Evolutionary conservation across 495 filamentous ascomycete genomes (phyloP), one percentile per base, ranked within the genome.

Genomic region (Talaromyces liani): DNA sequence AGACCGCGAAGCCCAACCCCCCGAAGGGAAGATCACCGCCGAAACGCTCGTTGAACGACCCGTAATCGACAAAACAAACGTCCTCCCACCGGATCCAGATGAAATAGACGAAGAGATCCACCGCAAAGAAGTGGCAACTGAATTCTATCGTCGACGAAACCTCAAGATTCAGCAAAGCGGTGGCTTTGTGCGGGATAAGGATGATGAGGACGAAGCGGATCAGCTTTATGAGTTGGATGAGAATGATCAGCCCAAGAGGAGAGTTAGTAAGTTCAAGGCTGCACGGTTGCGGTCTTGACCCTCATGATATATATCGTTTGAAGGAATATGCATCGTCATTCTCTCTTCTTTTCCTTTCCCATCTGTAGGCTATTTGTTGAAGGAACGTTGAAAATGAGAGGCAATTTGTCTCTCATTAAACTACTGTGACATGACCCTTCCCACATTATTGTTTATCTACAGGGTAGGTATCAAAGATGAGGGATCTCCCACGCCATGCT

Each of bases 261-360:
- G 88, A 66, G 77, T 97, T 64, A 97, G 93, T 80, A 83, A 89
- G 64, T 98, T 97, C 75, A 94, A 87, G 74, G 91, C 93, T 62
- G 91, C 94, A 6, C 84, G 91, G 58, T 71, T 97, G 71, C 80
- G 78, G 9, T 27, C 60, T 51, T 62, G 29, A 54, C 27, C 25
- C n/a, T 54, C 3, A 27, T 25, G 25, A n/a, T 58, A 33, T n/a
- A 33, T 33, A 34, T 33, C 3, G 29, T 31, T 31, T 18, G 25
- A 18, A 24, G 14, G n/a, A 10, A 27, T 27, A 18, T 22, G 4
- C 6, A 3, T 2, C 7, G 3, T 25, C 51, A 6, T 22, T 27
- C 10, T 9, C 22, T 56, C 24, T 18, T 58, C 56, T 36, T 36
- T 36, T 33, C 22, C 14, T 22, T 14, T 10, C 29, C 27, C 24